A percentile compares a stretch with the other conserved stretches of the same genome.
Conservation (phyloP, 2,329 filamentous ascomycete genomes). For the Tolypocladium capitatum region DNA sequence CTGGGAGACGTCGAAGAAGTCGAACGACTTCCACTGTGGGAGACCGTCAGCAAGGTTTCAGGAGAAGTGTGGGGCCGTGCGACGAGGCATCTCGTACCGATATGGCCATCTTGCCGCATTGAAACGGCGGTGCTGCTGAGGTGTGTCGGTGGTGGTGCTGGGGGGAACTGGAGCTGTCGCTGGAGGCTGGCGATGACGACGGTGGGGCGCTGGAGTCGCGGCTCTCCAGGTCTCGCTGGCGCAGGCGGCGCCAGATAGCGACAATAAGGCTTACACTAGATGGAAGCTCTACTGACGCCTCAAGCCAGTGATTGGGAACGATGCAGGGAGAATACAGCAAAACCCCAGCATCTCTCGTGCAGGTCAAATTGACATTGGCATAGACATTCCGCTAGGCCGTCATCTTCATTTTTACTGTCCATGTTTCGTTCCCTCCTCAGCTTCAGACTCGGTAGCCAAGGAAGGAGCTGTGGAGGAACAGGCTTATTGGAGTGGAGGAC, state of each 20-base stretch:
- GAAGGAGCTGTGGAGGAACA: no score
- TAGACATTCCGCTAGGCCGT: no score
- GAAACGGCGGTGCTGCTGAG: constrained; percentile 1
- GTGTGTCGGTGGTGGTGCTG: background rate
- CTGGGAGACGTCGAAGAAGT: constrained; percentile 94
- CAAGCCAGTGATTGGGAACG: background rate
- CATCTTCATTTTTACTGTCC: no score
- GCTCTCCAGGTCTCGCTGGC: background rate
- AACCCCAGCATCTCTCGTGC: background rate
- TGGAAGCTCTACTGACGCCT: no score
- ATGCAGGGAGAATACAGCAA: background rate
- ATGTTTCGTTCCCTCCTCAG: background rate
- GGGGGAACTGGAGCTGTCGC: background rate
- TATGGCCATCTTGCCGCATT: constrained; percentile 12
- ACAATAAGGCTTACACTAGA: no score
- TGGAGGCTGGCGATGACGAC: background rate
- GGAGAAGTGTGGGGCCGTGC: background rate
- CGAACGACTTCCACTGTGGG: constrained; percentile 89
- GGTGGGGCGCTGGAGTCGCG: background rate
- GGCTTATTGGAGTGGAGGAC: no score
- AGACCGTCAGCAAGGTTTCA: background rate
- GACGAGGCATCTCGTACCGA: constrained; percentile 6
- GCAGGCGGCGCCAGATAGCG: no score
- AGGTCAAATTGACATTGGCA: background rate
- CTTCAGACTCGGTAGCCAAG: no score